phyloP scores from a whole-genome alignment of 768 basidiomycete species.

The Filobasidium floriforme region DNA sequence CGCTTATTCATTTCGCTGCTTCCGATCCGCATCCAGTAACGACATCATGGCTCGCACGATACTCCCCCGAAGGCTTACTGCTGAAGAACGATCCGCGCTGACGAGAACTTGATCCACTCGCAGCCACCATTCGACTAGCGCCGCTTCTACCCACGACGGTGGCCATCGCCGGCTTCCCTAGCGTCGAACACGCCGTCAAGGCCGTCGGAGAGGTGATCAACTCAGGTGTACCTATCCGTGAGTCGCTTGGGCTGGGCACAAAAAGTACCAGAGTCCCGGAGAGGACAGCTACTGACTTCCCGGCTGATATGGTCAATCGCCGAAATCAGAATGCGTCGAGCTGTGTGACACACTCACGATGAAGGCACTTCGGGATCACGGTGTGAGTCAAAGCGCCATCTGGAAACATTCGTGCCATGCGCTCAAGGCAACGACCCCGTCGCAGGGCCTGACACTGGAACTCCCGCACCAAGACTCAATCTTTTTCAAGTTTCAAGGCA shows the following conservation, averaged over 20 bases:
- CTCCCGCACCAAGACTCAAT: slow-evolving; percentile 70
- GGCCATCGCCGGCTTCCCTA: slow-evolving; percentile 77
- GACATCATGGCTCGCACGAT: not conserved
- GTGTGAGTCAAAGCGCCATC: slow-evolving; percentile 50
- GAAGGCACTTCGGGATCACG: slow-evolving; percentile 63
- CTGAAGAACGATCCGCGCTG: not conserved
- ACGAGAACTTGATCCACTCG: not conserved
- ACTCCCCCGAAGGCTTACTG: not conserved
- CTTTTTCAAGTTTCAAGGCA: slow-evolving; percentile 88
- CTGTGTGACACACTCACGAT: slow-evolving; percentile 71
- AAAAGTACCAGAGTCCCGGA: no score
- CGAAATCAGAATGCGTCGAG: slow-evolving; percentile 70
- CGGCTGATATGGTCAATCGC: slow-evolving; percentile 3
- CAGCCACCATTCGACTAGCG: slow-evolving; percentile 73
- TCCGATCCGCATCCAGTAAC: not conserved
- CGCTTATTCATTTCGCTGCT: not conserved
- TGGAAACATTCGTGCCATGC: slow-evolving; percentile 16
- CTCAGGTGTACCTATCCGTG: slow-evolving; percentile 66
- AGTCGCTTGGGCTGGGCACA: slow-evolving; percentile 41
- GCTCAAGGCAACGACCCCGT: slow-evolving; percentile 12
- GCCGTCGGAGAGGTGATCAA: slow-evolving; percentile 74
- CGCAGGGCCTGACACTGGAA: slow-evolving; percentile 30
- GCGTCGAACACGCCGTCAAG: slow-evolving; percentile 65
- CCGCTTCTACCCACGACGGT: slow-evolving; percentile 75
- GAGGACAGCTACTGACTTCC: no score